Evolutionary conservation across 2,329 filamentous ascomycete species (phyloP).

Genomic region (Camillea tinctor): DNA sequence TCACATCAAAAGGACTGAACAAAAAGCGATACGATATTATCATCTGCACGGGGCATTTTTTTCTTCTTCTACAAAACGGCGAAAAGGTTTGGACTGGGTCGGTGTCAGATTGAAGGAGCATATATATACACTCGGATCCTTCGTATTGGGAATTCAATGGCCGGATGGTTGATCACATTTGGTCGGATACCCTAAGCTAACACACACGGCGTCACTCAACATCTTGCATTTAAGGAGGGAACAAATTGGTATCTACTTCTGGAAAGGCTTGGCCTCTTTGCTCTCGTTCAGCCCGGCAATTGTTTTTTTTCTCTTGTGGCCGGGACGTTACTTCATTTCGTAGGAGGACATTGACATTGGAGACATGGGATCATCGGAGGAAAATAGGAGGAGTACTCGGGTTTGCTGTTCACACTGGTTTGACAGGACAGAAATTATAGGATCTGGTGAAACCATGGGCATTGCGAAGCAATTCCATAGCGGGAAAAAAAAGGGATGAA

Average conservation of each 20-base stretch:
- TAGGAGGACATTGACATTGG: slow-evolving; percentile 11
- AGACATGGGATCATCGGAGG: slow-evolving; percentile 11
- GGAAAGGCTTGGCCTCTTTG: slow-evolving; percentile 13
- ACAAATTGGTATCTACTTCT: slow-evolving; percentile 8
- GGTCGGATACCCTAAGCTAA: slow-evolving; percentile 13
- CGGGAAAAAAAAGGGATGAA: background rate
- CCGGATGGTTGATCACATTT: slow-evolving; percentile 22
- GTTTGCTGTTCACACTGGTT: slow-evolving; percentile 7
- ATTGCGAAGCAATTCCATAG: slow-evolving; percentile 8
- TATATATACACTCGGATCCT: slow-evolving; percentile 22
- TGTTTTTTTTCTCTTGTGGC: background rate
- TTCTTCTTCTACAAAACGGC: slow-evolving; percentile 18
- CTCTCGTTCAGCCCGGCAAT: slow-evolving; percentile 21
- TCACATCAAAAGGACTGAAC: slow-evolving; percentile 10
- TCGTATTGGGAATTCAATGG: slow-evolving; percentile 19
- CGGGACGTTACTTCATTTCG: slow-evolving; percentile 10
- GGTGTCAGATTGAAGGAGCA: slow-evolving; percentile 16
- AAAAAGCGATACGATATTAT: slow-evolving; percentile 20
- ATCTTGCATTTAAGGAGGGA: slow-evolving; percentile 19
- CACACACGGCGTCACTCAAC: slow-evolving; percentile 16
- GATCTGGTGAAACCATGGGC: slow-evolving; percentile 8
- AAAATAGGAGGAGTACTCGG: slow-evolving; percentile 22
- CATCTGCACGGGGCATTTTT: slow-evolving; percentile 1
- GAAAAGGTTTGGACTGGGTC: slow-evolving; percentile 12
- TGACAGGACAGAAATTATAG: slow-evolving; percentile 5